Percentiles rank a stretch among this genome's conserved stretches.
These are phyloP conservation scores for Pythium phragmitis DNA, from an alignment of 352 stramenopile species.

Conservation along the genomic window DNA sequence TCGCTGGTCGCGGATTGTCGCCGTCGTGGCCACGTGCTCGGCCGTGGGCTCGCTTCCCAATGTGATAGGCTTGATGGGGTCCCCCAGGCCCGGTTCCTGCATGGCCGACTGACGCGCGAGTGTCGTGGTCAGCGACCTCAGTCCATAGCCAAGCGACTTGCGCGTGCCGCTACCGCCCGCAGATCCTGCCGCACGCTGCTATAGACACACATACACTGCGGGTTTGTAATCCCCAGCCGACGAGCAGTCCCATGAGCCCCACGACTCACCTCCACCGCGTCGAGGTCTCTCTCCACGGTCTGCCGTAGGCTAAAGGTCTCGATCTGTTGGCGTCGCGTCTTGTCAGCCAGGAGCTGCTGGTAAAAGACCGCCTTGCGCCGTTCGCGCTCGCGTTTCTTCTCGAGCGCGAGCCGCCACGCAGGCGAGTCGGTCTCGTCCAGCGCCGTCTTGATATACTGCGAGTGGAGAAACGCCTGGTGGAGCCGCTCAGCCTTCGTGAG, in stretches of 20 bases:
- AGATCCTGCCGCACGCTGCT: conserved; percentile 2
- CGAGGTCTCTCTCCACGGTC: conserved; percentile 47
- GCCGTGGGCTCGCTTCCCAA: conserved; percentile 7
- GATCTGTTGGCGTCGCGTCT: conserved; percentile 40
- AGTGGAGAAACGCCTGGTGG: conserved; percentile 67
- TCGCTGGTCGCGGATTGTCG: conserved; percentile 50
- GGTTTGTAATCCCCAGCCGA: too few relatives aligned
- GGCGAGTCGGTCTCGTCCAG: conserved; percentile 71
- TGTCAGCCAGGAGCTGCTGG: conserved; percentile 47
- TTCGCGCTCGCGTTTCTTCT: conserved; percentile 64
- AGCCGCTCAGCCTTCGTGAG: conserved; percentile 66
- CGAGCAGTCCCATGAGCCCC: neutral
- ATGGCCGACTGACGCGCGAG: conserved; percentile 26
- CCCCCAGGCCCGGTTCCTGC: conserved; percentile 1
- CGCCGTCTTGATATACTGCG: conserved; percentile 68
- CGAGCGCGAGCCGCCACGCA: conserved; percentile 54
- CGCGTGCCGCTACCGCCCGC: conserved; percentile 18
- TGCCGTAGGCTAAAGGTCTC: conserved; percentile 53
- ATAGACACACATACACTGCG: neutral
- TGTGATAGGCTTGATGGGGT: conserved; percentile 17
- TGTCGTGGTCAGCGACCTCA: conserved; percentile 58
- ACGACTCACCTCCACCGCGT: conserved; percentile 46
- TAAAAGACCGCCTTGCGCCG: conserved; percentile 55
- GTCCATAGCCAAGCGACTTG: conserved; percentile 63
- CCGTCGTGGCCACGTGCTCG: conserved; percentile 2